Conservation (phyloP, 179 eudicot genomes). For the Beta macrorhiza region DNA sequence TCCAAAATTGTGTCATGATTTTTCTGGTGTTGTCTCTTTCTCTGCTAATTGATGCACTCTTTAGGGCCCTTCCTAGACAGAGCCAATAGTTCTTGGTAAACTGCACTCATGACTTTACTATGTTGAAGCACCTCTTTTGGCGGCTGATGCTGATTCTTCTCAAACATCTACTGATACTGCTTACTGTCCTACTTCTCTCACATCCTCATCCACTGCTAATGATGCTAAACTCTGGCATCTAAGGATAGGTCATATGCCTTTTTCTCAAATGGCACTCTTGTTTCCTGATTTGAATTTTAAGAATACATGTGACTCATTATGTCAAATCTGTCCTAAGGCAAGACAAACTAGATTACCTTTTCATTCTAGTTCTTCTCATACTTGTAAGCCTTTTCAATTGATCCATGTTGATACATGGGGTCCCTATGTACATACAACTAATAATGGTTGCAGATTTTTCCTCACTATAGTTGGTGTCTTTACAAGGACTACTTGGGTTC, state of each 20-base stretch:
- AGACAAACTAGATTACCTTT: not conserved
- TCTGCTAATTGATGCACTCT: not conserved
- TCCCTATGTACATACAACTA: not conserved
- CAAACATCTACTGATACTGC: too few species aligned
- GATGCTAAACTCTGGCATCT: too few species aligned
- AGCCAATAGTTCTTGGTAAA: not conserved
- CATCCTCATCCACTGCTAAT: too few species aligned
- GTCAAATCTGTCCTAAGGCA: too few species aligned
- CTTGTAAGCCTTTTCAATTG: not conserved
- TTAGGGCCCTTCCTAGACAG: not conserved
- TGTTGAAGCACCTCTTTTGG: too few species aligned
- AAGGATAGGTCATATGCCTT: too few species aligned
- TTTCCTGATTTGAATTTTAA: too few species aligned
- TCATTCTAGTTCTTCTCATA: not conserved
- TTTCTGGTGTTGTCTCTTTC: not conserved
- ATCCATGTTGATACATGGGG: not conserved
- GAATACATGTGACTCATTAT: too few species aligned
- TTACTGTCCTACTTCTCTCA: too few species aligned
- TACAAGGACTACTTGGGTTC: not conserved
- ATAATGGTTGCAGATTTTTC: not conserved
- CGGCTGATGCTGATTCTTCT: too few species aligned
- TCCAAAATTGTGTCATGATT: not conserved
- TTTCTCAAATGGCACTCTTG: too few species aligned
- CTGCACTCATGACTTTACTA: too few species aligned
- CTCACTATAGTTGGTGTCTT: not conserved